A percentile compares a stretch with the other conserved stretches of the same genome.
phyloP scores from a whole-genome alignment of 257 asterid genomes.

The Salvia rosmarinus region DNA sequence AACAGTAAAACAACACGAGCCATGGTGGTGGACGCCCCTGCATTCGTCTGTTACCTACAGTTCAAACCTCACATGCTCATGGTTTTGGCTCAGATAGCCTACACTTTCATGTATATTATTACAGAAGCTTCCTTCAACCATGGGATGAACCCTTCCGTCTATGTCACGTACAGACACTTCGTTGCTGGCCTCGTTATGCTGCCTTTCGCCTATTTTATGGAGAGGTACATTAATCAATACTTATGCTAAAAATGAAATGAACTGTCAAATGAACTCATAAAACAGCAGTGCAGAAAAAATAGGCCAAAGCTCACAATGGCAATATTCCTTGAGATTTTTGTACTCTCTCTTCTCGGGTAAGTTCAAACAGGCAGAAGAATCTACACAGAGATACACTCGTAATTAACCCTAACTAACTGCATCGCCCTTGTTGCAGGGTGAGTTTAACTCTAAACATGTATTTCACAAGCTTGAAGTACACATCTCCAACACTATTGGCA shows the following conservation, averaged over 20 bases:
- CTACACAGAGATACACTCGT: background rate
- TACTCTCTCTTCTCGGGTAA: slow-evolving; percentile 73
- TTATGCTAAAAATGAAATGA: no score
- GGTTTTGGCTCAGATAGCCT: slow-evolving; percentile 60
- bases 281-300: slow-evolving; percentile 59
- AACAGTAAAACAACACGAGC: slow-evolving; percentile 28
- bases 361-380: slow-evolving; percentile 8
- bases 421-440: slow-evolving; percentile 48
- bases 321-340: slow-evolving; percentile 54
- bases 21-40: slow-evolving; percentile 18
- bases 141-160: slow-evolving; percentile 77
- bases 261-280: no score
- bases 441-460: slow-evolving; percentile 76
- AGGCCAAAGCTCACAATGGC: slow-evolving; percentile 62
- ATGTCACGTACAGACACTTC: slow-evolving; percentile 64
- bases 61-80: slow-evolving; percentile 74
- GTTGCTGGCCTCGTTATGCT: slow-evolving; percentile 54
- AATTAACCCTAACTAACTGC: background rate
- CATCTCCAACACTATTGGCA: slow-evolving; percentile 70
- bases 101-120: slow-evolving; percentile 62
- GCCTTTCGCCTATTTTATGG: slow-evolving; percentile 76
- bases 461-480: slow-evolving; percentile 59
- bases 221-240: slow-evolving; percentile 47
- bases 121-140: slow-evolving; percentile 79
- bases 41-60: slow-evolving; percentile 28